Conservation (phyloP, 2,329 filamentous ascomycete species). For the Geosmithia morbida region DNA sequence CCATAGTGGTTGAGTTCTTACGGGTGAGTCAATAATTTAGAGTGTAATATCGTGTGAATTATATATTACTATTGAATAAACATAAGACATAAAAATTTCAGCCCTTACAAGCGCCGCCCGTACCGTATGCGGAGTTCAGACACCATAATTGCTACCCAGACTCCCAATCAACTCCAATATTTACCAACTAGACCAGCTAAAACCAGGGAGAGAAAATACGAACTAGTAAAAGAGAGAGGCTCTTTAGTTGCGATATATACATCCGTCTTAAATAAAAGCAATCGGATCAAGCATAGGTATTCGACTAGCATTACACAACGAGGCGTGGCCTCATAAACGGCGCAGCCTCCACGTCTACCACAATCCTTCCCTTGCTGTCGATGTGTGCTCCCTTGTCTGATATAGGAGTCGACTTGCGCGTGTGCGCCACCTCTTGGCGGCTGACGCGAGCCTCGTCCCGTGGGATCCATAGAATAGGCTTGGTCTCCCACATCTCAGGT, state of each 20-base stretch:
- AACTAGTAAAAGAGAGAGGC: no score
- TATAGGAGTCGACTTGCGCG: slow-evolving; percentile 57
- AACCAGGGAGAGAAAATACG: no score
- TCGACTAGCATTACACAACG: slow-evolving; percentile 25
- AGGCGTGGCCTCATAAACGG: slow-evolving; percentile 18
- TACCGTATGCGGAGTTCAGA: no score
- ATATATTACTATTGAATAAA: no score
- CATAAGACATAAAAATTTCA: no score
- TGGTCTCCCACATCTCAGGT: slow-evolving; percentile 40
- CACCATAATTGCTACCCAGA: no score
- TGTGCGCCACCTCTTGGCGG: slow-evolving; percentile 62
- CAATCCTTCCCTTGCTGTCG: slow-evolving; percentile 17
- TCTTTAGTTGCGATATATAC: not conserved
- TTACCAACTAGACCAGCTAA: no score
- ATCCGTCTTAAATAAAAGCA: not conserved
- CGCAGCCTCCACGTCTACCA: slow-evolving; percentile 21
- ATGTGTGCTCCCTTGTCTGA: slow-evolving; percentile 40
- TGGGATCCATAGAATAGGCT: slow-evolving; percentile 74
- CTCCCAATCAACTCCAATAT: no score
- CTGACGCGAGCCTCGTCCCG: slow-evolving; percentile 61
- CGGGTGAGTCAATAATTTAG: no score
- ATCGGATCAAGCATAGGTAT: slow-evolving; percentile 11
- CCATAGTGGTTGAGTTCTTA: no score
- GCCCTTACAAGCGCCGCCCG: no score
- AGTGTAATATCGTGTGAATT: no score